Conservation (phyloP, 805 yeast species). For the Metschnikowia continentalis region DNA sequence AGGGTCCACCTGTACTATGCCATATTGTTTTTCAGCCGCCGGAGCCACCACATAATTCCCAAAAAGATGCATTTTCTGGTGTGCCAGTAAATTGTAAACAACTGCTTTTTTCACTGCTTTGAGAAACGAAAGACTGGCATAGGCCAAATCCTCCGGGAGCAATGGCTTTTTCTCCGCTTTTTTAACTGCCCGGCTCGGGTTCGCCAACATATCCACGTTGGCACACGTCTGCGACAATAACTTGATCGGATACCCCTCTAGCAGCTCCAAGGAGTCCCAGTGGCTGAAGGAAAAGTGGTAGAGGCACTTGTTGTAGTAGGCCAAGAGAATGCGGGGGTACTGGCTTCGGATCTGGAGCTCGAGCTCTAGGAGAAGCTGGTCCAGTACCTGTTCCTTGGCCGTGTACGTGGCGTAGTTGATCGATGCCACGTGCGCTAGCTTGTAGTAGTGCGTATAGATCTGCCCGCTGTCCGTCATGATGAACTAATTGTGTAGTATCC, state of each 20-base stretch:
- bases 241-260: background rate
- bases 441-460: slow-evolving; percentile 36
- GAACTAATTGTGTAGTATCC: background rate
- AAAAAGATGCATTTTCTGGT: slow-evolving; percentile 26
- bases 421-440: slow-evolving; percentile 33
- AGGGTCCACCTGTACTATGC: slow-evolving; percentile 35
- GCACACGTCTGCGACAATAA: background rate
- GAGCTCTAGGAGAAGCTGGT: slow-evolving; percentile 37
- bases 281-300: slow-evolving; percentile 34
- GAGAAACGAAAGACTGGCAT: slow-evolving; percentile 33
- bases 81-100: slow-evolving; percentile 28
- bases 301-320: slow-evolving; percentile 39
- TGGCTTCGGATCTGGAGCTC: slow-evolving; percentile 34
- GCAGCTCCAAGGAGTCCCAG: slow-evolving; percentile 6
- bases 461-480: background rate
- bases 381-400: slow-evolving; percentile 23
- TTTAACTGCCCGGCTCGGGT: slow-evolving; percentile 25
- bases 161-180: background rate
- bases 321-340: slow-evolving; percentile 35
- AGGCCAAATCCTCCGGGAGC: slow-evolving; percentile 26
- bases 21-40: slow-evolving; percentile 12
- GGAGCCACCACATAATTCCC: slow-evolving; percentile 31
- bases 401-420: slow-evolving; percentile 30
- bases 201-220: slow-evolving; percentile 24
- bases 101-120: slow-evolving; percentile 39